A percentile compares a stretch with the other conserved stretches of the same genome.
phyloP scores from a whole-genome alignment of 108 stramenopile species.

The Nannochloropsis salina region DNA sequence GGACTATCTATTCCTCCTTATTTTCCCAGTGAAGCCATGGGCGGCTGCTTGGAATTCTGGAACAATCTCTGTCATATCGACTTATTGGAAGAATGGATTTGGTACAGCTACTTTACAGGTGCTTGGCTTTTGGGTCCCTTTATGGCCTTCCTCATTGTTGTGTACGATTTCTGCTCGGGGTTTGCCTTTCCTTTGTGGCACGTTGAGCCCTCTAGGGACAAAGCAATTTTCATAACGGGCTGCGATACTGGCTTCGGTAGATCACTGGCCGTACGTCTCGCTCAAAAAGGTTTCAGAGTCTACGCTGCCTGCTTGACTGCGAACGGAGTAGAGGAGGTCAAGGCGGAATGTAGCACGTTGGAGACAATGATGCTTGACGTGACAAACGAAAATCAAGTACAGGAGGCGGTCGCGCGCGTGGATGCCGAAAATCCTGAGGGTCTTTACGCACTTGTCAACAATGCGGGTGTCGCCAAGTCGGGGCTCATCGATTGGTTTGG shows the following conservation, averaged over 20 bases:
- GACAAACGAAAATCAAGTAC: background rate
- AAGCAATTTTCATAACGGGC: slow-evolving; percentile 58
- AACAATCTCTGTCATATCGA: slow-evolving; percentile 10
- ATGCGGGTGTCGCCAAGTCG: slow-evolving; percentile 54
- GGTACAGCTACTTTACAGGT: background rate
- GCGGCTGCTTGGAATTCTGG: background rate
- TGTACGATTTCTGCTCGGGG: background rate
- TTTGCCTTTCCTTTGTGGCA: background rate
- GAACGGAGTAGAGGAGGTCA: background rate
- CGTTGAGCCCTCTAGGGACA: background rate
- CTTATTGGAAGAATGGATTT: slow-evolving; percentile 15
- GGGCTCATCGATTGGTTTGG: slow-evolving; percentile 55
- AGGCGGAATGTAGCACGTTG: background rate
- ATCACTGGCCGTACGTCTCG: slow-evolving; percentile 46
- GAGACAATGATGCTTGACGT: background rate
- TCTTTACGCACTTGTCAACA: slow-evolving; percentile 58
- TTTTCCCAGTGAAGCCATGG: background rate
- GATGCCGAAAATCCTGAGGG: background rate
- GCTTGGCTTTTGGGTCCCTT: slow-evolving; percentile 5
- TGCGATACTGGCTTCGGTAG: slow-evolving; percentile 65
- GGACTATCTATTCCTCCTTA: too few relatives aligned
- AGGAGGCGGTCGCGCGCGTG: background rate
- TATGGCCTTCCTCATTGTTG: background rate
- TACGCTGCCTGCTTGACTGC: slow-evolving; percentile 55
- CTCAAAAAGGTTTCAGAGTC: slow-evolving; percentile 51